Evolutionary conservation across 495 filamentous ascomycete species (phyloP).

Genomic region (Beverwykella pulmonaria): DNA sequence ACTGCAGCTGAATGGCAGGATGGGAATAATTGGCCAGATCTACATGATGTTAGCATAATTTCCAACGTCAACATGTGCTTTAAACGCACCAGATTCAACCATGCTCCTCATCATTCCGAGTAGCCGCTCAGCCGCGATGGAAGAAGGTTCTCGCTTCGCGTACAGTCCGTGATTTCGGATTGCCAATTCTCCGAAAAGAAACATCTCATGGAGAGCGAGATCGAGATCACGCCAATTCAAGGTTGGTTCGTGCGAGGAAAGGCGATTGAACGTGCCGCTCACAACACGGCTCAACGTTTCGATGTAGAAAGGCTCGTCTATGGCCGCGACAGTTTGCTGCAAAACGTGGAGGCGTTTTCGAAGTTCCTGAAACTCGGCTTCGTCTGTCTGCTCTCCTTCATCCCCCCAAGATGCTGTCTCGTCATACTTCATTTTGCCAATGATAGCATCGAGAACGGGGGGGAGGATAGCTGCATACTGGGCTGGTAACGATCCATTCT

Average conservation of each 20-base stretch:
- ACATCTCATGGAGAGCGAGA: conserved; percentile 95
- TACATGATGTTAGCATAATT: conserved; percentile 40
- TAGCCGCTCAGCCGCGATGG: conserved; percentile 72
- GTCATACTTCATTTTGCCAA: conserved; percentile 94
- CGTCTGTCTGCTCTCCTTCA: conserved; percentile 92
- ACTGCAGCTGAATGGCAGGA: conserved; percentile 89
- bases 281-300: conserved; percentile 83
- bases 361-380: conserved; percentile 97
- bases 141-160: conserved; percentile 75
- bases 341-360: conserved; percentile 83
- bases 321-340: conserved; percentile 84
- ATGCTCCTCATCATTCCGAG: conserved; percentile 91
- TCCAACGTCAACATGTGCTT: not conserved
- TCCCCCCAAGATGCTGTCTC: conserved; percentile 92
- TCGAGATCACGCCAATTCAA: conserved; percentile 96
- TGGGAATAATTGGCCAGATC: conserved; percentile 83
- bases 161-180: conserved; percentile 82
- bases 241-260: conserved; percentile 68
- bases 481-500: conserved; percentile 60
- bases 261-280: conserved; percentile 73
- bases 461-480: conserved; percentile 77
- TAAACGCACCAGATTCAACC: conserved; percentile 80
- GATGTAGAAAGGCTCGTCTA: conserved; percentile 83
- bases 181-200: conserved; percentile 89
- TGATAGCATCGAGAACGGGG: conserved; percentile 85